phyloP scores from a whole-genome alignment of 129 eudicot genomes.

The Dittrichia graveolens region DNA sequence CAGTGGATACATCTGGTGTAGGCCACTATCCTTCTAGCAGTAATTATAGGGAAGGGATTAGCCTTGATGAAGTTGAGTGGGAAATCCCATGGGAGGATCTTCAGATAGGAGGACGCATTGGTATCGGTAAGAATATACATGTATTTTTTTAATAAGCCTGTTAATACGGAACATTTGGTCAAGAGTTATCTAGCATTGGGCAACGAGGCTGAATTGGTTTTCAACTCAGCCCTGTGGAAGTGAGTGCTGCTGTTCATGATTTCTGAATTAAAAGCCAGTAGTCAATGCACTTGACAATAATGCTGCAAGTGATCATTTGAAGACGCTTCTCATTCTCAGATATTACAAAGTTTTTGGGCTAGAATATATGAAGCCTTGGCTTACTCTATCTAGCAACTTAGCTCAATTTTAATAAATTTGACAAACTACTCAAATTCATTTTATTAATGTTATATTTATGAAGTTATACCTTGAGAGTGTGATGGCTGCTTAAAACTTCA shows the following conservation, averaged over 20 bases:
- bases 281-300: conserved; percentile 1
- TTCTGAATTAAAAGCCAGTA: neutral
- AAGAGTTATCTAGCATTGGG: neutral
- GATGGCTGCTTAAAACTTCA: neutral
- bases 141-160: conserved; percentile 2
- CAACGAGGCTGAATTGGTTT: neutral
- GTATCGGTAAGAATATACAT: conserved; percentile 65
- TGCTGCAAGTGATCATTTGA: neutral
- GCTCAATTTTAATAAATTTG: no score
- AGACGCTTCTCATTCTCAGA: no score
- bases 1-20: conserved; percentile 23
- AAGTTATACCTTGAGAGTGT: neutral
- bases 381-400: no score
- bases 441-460: neutral
- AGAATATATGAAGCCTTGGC: no score
- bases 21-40: conserved; percentile 32
- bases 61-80: conserved; percentile 77
- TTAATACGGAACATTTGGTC: conserved; percentile 1
- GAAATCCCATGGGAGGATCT: conserved; percentile 95
- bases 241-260: neutral
- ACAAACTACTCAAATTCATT: neutral
- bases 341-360: neutral
- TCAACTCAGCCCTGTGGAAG: neutral
- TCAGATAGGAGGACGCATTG: conserved; percentile 89
- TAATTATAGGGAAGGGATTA: conserved; percentile 45